These are phyloP conservation scores for Yamadazyma sp. DNA, from an alignment of 1,139 yeast species.

Conservation along the genomic window DNA sequence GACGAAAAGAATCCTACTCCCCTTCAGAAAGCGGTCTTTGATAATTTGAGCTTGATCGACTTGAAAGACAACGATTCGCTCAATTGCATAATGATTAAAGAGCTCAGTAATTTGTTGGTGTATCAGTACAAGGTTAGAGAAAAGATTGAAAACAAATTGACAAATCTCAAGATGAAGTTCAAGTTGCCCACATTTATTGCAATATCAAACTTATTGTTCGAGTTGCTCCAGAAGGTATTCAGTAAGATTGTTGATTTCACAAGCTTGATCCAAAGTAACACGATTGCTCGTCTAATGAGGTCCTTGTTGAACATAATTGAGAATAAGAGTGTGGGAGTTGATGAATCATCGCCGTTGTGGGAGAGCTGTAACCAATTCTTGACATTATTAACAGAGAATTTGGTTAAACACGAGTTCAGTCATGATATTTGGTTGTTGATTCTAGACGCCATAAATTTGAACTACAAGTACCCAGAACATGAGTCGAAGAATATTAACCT, in stretches of 20 bases:
- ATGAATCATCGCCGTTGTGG: slow-evolving; percentile 39
- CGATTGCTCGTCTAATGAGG: slow-evolving; percentile 31
- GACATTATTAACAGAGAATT: slow-evolving; percentile 17
- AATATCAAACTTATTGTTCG: slow-evolving; percentile 53
- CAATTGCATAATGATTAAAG: slow-evolving; percentile 49
- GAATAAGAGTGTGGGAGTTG: slow-evolving; percentile 38
- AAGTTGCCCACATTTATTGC: slow-evolving; percentile 71
- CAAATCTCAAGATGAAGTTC: slow-evolving; percentile 25
- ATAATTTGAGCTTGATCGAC: slow-evolving; percentile 30
- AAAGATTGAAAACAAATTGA: slow-evolving; percentile 44
- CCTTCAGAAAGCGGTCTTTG: slow-evolving; percentile 53
- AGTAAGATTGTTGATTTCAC: slow-evolving; percentile 27
- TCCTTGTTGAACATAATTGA: slow-evolving; percentile 27
- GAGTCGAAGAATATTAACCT: slow-evolving; percentile 51
- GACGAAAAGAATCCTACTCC: slow-evolving; percentile 54
- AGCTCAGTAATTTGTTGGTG: slow-evolving; percentile 50
- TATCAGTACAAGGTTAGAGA: slow-evolving; percentile 62
- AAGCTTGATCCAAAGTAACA: slow-evolving; percentile 44
- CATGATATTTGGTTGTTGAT: slow-evolving; percentile 48
- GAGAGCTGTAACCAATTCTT: slow-evolving; percentile 38
- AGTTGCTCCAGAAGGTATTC: slow-evolving; percentile 39
- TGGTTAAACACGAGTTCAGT: slow-evolving; percentile 14
- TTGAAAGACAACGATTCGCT: slow-evolving; percentile 28
- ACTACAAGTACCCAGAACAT: slow-evolving; percentile 35
- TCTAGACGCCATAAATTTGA: slow-evolving; percentile 41